A percentile compares a stretch with the other conserved stretches of the same genome.
Evolutionary conservation across 257 asterid species (phyloP).

Genomic region (Fraxinus excelsior): DNA sequence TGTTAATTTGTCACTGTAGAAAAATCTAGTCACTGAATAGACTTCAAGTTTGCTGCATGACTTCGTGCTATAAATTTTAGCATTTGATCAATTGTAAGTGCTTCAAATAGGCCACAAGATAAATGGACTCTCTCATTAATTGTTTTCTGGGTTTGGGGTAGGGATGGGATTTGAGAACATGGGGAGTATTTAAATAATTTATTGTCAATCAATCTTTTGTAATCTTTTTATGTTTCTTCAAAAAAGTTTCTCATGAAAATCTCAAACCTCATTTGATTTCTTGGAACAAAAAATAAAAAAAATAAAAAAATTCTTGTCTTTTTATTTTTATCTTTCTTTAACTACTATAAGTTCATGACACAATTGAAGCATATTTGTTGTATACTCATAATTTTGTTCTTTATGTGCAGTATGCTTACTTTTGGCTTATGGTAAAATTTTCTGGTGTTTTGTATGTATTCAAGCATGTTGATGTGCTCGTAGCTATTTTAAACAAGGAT

Average conservation of each 20-base stretch:
- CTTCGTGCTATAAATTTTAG: background rate
- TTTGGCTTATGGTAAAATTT: background rate
- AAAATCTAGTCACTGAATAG: background rate
- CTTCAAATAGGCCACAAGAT: background rate
- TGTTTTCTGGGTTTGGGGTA: no score
- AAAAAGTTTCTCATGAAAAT: background rate
- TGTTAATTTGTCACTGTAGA: background rate
- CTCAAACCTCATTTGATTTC: background rate
- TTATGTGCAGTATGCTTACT: background rate
- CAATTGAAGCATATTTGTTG: background rate
- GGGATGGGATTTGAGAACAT: no score
- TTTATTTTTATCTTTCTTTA: background rate
- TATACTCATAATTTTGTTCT: background rate
- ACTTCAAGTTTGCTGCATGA: background rate
- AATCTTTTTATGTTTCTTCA: background rate
- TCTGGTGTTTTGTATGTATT: background rate
- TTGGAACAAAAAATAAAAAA: background rate
- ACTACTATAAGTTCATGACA: background rate
- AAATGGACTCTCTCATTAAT: background rate
- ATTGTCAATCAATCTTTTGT: no score
- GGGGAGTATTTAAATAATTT: no score
- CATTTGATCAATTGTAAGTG: background rate
- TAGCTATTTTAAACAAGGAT: background rate
- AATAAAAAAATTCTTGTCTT: background rate
- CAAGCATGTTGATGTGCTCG: background rate